phyloP scores from a whole-genome alignment of 1,139 yeast species.

The Debaryomyces subglobosus region DNA sequence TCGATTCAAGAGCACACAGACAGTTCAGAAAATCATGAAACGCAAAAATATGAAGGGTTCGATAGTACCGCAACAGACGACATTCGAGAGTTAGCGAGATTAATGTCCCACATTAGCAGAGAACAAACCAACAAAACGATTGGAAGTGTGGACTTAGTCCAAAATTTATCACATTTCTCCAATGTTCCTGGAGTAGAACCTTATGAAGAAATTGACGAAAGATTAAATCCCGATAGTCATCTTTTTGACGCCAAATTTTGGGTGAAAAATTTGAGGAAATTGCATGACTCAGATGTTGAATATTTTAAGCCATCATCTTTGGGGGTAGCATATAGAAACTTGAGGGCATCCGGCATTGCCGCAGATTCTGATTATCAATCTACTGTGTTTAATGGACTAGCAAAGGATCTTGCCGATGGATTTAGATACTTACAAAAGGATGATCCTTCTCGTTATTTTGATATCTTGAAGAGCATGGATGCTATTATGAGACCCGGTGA shows the following conservation, averaged over 20 bases:
- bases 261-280: constrained; percentile 68
- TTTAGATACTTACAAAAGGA: constrained; percentile 14
- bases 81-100: constrained; percentile 37
- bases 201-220: constrained; percentile 21
- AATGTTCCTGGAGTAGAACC: constrained; percentile 55
- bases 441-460: constrained; percentile 25
- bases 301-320: constrained; percentile 63
- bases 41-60: constrained; percentile 30
- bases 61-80: constrained; percentile 29
- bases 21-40: background rate
- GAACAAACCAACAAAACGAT: constrained; percentile 21
- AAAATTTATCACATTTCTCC: constrained; percentile 52
- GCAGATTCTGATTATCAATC: constrained; percentile 80
- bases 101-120: constrained; percentile 23
- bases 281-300: constrained; percentile 56
- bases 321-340: constrained; percentile 69
- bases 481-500: constrained; percentile 38
- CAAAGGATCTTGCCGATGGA: constrained; percentile 22
- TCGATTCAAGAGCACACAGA: background rate
- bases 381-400: constrained; percentile 59
- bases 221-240: constrained; percentile 43
- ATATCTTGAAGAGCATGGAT: constrained; percentile 39
- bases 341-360: constrained; percentile 76
- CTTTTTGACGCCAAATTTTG: constrained; percentile 71
- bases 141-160: constrained; percentile 50